Evolutionary conservation across 805 yeast genomes (phyloP), one percentile per base, ranked within the genome.

Genomic region (Nadsonia fulvescens): DNA sequence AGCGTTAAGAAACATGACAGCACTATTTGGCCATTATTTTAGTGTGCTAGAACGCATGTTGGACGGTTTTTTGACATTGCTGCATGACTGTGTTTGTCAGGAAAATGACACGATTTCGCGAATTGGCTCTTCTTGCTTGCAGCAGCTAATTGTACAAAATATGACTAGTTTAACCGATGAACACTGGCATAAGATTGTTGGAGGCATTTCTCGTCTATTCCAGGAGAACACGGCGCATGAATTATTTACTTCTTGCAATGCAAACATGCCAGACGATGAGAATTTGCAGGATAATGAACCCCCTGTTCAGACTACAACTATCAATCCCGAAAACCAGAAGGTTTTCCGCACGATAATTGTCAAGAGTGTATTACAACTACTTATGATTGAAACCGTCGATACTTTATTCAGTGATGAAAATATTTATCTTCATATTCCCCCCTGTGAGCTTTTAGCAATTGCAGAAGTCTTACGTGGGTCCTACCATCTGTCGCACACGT

Each of bases 51-150:
- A 71, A 38, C 59, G 66, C 21, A 67, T 77, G 64, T 56, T 86
- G 27, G 77, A 70, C 33, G 89, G 79, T 1, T 81, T 76, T 46
- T 58, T 91, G 48, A 69, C 68, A 11, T 58, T 91, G 27, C 51
- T 89, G 30, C 70, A 71, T 2, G 72, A 86, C 5, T 89, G 98
- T 51, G 79, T 89, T 26, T 81, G 93, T 40, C 98, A 89, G 49
- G 94, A 83, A 40, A 86, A 89, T 46, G 98, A 89, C 42, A 83
- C 96, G 0, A 82, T 91, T 40, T 91, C 95, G 0, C 63, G 93
- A 40, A 86, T 86, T 37, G 99, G 98, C 17, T 66, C 91, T 42
- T 68, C 86, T 6, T 83, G 98, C 46, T 59, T 89, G 32, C 74
- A 76, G 37, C 76, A 72, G 36, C 57, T 89, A 33, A 62, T 89